A percentile compares a stretch with the other conserved stretches of the same genome.
These are phyloP conservation scores for Russula vinacea DNA, from an alignment of 768 basidiomycete genomes.

Conservation along the genomic window DNA sequence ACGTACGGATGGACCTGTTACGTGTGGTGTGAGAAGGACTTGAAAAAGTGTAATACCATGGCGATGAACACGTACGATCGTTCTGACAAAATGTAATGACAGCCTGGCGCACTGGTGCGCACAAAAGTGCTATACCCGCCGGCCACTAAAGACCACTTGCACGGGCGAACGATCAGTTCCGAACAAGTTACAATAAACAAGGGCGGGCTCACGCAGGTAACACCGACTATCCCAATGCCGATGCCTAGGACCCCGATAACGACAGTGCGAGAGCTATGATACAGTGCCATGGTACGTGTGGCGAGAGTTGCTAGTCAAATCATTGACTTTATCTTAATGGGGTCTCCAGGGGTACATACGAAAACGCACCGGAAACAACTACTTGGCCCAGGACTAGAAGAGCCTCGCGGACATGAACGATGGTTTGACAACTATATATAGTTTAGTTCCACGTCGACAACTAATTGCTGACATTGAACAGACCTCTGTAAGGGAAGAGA, in stretches of 20 bases:
- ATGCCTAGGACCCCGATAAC: constrained; percentile 39
- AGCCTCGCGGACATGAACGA: constrained; percentile 42
- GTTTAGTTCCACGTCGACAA: background rate
- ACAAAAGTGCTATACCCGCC: constrained; percentile 35
- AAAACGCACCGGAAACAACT: constrained; percentile 44
- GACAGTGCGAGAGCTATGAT: constrained; percentile 41
- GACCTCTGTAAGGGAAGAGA: constrained; percentile 27
- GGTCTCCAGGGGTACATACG: background rate
- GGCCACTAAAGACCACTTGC: constrained; percentile 44
- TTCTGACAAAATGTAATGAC: constrained; percentile 27
- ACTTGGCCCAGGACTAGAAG: constrained; percentile 46
- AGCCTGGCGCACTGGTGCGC: constrained; percentile 22
- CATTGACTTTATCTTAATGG: background rate
- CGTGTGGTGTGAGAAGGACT: background rate
- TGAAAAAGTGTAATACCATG: background rate
- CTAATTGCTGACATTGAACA: background rate
- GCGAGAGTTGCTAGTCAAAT: constrained; percentile 41
- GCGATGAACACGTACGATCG: constrained; percentile 32
- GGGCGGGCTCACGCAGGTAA: constrained; percentile 40
- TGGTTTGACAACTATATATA: constrained; percentile 41
- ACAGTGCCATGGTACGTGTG: constrained; percentile 51
- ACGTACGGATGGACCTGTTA: constrained; percentile 32
- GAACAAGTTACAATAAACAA: background rate
- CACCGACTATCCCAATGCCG: constrained; percentile 35
- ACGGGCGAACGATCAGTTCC: background rate